phyloP scores from a whole-genome alignment of 2,329 filamentous ascomycete species.

The Ophiostoma ulmi region DNA sequence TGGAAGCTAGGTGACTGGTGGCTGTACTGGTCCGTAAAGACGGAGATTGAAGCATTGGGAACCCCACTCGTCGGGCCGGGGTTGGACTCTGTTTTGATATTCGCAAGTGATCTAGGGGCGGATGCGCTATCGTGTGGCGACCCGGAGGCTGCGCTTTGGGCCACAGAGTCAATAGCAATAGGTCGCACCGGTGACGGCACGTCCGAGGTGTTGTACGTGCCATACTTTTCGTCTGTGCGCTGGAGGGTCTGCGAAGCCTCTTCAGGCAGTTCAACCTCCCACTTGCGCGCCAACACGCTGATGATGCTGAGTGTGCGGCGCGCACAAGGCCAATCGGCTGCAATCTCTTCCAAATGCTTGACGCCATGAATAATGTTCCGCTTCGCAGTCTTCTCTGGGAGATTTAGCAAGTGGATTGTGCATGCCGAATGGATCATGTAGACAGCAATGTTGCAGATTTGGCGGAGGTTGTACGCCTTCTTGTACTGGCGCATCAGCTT shows the following conservation, averaged over 20 bases:
- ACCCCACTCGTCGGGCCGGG: not conserved
- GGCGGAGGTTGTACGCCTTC: constrained; percentile 79
- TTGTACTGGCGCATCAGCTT: constrained; percentile 95
- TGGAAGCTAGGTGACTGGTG: constrained; percentile 31
- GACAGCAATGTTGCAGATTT: constrained; percentile 94
- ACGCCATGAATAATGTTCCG: constrained; percentile 87
- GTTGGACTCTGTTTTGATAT: not conserved
- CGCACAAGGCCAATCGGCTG: constrained; percentile 89
- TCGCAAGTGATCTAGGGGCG: not conserved
- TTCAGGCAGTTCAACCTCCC: constrained; percentile 79
- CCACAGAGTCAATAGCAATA: not conserved
- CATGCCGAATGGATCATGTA: constrained; percentile 94
- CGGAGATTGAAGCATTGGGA: not conserved
- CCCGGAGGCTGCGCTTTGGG: not conserved
- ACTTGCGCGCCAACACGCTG: constrained; percentile 78
- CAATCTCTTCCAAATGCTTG: constrained; percentile 90
- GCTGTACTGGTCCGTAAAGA: constrained; percentile 24
- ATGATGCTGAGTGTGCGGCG: constrained; percentile 79
- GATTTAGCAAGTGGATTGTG: constrained; percentile 87
- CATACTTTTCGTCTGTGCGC: constrained; percentile 74
- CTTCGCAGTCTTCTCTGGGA: constrained; percentile 85
- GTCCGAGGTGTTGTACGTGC: constrained; percentile 60
- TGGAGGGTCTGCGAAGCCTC: constrained; percentile 74
- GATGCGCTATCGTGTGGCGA: not conserved
- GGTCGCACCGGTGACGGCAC: constrained; percentile 50